Base-by-base conservation (phyloP, 1,284 basidiomycete species). In the Leccinum insolens region DNA sequence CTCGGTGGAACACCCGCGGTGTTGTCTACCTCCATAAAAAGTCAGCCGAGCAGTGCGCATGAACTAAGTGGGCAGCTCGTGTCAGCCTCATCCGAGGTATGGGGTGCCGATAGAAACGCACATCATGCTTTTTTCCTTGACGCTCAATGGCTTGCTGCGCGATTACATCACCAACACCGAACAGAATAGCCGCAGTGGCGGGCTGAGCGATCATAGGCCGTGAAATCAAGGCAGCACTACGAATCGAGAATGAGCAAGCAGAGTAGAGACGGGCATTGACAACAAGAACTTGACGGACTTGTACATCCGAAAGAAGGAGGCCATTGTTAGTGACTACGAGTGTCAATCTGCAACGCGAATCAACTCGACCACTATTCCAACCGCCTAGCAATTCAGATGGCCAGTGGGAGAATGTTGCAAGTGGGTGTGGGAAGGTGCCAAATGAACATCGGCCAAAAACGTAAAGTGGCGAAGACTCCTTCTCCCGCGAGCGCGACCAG, bases 121-220 rank as follows among this genome's bases (percentile, higher is more conserved):
- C 92, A 74, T 94, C 92, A 73, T 94, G 92, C 4, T 88, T 77
- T 68, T 75, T 81, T 14, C 91, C 89, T 74, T 81, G 86, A 69
- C 82, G 82, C 75, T 95, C 95, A 34, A 95, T 86, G 0, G 82
- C 89, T 76, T 95, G 91, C 78, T 95, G 94, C 0, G 94, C 93
- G 46, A 95, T 85, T 1, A 93, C 74, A 75, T 96, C 95, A n/a
- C 93, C 94, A 9, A 87, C 81, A 59, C 90, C 89, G 72, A 94
- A 95, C 17, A 95, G 80, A 58, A 89, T 75, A 2, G 86, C 88
- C 1, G 91, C 89, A 0, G 92, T 92, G 1, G 80, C 79, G 68
- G 88, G 90, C 72, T 92, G 90, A 4, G 88, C 80, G 17, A 86
- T 63, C 81, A 91, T 82, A 0, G 92, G 92, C n/a, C 87, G 82